Conservation (phyloP, 164 flowering plant genomes). For the Annona cherimola region DNA sequence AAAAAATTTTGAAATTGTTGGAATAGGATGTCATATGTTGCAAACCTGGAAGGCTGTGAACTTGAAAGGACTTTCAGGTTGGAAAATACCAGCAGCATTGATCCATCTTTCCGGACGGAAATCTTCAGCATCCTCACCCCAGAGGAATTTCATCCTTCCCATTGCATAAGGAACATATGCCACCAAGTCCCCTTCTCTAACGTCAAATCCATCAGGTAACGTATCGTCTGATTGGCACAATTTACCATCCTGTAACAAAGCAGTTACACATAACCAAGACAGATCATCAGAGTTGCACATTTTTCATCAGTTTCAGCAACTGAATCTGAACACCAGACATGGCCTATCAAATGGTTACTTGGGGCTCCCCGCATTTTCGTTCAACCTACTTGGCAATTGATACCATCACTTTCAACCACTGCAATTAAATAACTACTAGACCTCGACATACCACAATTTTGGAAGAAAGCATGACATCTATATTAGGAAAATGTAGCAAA, state of each 20-base stretch:
- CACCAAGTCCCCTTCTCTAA: conserved; percentile 55
- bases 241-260: conserved; percentile 40
- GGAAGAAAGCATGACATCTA: background rate
- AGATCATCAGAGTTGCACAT: background rate
- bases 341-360: background rate
- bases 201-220: conserved; percentile 61
- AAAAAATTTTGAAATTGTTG: background rate
- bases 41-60: conserved; percentile 61
- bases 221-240: conserved; percentile 45
- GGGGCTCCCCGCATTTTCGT: background rate
- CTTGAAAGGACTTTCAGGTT: conserved; percentile 64
- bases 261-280: background rate
- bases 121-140: conserved; percentile 75
- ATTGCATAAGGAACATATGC: conserved; percentile 55
- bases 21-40: background rate
- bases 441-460: background rate
- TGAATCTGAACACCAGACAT: background rate
- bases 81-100: conserved; percentile 41
- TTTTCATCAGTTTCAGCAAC: background rate
- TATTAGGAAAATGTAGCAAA: background rate
- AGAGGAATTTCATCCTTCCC: conserved; percentile 69
- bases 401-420: background rate
- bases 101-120: conserved; percentile 74
- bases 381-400: background rate
- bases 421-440: too few relatives aligned